Base-by-base conservation (phyloP, 306 rosid genomes). In the Corylus heterophylla region DNA sequence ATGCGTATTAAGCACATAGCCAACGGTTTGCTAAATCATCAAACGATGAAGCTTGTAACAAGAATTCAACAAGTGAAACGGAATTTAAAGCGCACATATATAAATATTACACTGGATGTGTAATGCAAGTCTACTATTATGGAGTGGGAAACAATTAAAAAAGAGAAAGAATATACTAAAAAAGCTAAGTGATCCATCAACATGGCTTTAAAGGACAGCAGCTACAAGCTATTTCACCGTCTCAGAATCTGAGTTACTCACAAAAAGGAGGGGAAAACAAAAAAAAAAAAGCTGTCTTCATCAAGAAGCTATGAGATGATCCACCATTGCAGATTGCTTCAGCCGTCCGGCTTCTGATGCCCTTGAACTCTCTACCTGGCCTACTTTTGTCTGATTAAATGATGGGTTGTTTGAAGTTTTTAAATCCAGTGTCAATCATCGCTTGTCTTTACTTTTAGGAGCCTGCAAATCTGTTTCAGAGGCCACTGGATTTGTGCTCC, bases 401-500 rank as follows among this genome's bases (percentile, higher is more conserved):
- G 44, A 14, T 66, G 68, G 17, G 31, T 17, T 18, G 72, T 55
- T 55, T 42, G 49, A 20, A 45, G 67, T 11, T 56, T 56, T 47
- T 8, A 54, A 27, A 44, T 25, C 6, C 37, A 29, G 68, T 59
- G 67, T 78, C 62, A 72, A 73, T 85, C 80, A 81, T 62, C 74
- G 54, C 82, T 83, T 89, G 61, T 74, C 88, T 83, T 85, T 85
- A 37, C 84, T 79, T 52, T 69, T 82, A 67, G 88, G 81, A 59
- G 87, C 81, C 70, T 63, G 87, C 68, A 89, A 74, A 63, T 89
- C 88, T 71, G 77, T 81, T 47, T 88, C 92, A 35, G 93, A 90
- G 48, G 86, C 78, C 69, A 83, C 78, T 76, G 84, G 61, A 81
- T 78, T 82, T 59, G 89, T 66, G 73, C 77, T 88, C 83, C 85